These are phyloP conservation scores for Penicillium steckii DNA, from an alignment of 495 filamentous ascomycete genomes.

Conservation along the genomic window DNA sequence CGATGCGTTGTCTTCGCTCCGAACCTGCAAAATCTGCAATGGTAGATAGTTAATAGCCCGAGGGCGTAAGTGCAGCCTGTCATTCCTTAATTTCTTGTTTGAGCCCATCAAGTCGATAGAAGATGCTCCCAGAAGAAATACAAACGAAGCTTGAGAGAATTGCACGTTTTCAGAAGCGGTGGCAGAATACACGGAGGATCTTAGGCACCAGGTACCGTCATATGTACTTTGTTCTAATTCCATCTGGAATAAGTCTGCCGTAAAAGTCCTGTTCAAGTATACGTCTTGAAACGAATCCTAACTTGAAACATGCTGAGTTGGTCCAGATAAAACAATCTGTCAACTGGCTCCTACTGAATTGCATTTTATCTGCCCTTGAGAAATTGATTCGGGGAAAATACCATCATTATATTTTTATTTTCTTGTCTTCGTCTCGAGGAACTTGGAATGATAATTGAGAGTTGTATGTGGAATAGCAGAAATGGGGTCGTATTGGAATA, in stretches of 20 bases:
- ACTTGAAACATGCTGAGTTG: background rate
- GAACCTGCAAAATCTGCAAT: too few species aligned
- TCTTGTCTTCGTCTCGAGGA: background rate
- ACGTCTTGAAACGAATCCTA: background rate
- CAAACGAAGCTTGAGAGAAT: background rate
- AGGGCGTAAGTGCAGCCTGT: background rate
- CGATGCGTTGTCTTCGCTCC: too few species aligned
- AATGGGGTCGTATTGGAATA: background rate
- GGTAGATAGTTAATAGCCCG: background rate
- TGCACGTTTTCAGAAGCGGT: too few species aligned
- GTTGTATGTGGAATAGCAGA: background rate
- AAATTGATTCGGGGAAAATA: background rate
- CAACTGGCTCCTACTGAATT: constrained; percentile 1
- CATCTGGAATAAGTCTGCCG: background rate
- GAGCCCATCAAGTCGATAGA: background rate
- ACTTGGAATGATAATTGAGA: background rate
- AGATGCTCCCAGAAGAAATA: background rate
- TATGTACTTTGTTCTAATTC: background rate
- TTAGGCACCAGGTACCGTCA: background rate
- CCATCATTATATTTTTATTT: background rate
- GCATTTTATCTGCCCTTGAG: constrained; percentile 3
- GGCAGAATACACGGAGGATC: background rate
- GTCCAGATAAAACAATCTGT: background rate
- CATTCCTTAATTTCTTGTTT: background rate
- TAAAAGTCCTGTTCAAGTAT: background rate